These are phyloP conservation scores for Paraurostyla sp. DNA, from an alignment of 73 alveolate species.

Conservation along the genomic window DNA sequence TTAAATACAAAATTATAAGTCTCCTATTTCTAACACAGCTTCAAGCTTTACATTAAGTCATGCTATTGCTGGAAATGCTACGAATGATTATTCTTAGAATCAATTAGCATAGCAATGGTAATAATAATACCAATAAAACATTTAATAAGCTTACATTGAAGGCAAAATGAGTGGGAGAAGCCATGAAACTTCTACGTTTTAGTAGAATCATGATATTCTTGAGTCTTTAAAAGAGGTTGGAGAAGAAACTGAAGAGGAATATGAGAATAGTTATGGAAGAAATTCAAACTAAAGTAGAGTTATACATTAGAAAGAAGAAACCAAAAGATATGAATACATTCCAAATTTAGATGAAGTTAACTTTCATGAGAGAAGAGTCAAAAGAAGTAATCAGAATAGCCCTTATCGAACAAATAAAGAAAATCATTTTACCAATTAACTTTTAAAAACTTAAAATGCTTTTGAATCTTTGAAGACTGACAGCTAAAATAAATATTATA, in stretches of 20 bases:
- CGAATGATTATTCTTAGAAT: neutral
- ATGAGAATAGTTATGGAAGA: neutral
- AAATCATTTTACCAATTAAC: too few relatives aligned
- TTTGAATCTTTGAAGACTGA: neutral
- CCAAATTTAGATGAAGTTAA: too few relatives aligned
- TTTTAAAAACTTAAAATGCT: too few relatives aligned
- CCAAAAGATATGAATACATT: too few relatives aligned
- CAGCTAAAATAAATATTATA: neutral
- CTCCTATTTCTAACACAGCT: constrained; percentile 30
- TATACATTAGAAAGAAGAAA: neutral
- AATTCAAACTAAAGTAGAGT: neutral
- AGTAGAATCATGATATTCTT: neutral
- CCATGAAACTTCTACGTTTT: constrained; percentile 57
- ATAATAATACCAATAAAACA: neutral
- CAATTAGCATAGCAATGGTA: neutral
- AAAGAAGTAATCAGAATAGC: neutral
- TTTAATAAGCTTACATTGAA: neutral
- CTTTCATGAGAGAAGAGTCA: neutral
- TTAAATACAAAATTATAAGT: constrained; percentile 10
- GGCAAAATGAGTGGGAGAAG: constrained; percentile 54
- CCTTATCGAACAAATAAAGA: neutral
- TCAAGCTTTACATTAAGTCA: constrained; percentile 24
- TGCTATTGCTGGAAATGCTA: neutral
- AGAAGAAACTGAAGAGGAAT: constrained; percentile 45
- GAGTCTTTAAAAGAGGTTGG: constrained; percentile 48